Evolutionary conservation across 495 filamentous ascomycete genomes (phyloP).

Genomic region (Podospora pseudoanserina): DNA sequence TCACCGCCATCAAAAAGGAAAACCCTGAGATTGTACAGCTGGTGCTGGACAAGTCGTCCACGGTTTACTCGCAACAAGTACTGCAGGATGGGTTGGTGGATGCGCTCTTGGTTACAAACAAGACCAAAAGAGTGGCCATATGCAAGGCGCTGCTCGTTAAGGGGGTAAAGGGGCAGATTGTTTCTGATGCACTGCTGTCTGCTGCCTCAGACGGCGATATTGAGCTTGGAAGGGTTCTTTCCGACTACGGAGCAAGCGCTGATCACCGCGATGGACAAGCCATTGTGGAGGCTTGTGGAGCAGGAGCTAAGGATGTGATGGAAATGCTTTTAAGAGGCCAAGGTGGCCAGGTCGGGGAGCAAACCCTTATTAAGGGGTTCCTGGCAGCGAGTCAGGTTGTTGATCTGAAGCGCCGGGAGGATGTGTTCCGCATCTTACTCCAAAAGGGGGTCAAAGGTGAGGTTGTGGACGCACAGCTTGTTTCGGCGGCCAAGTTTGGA

Average conservation of each 20-base stretch:
- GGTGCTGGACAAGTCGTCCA: conserved; percentile 32
- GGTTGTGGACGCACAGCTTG: conserved; percentile 42
- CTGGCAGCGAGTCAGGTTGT: conserved; percentile 42
- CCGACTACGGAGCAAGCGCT: conserved; percentile 40
- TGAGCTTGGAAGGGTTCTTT: conserved; percentile 38
- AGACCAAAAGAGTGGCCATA: conserved; percentile 30
- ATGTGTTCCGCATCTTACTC: conserved; percentile 42
- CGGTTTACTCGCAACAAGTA: conserved; percentile 26
- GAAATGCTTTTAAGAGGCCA: conserved; percentile 36
- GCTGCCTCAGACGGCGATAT: conserved; percentile 46
- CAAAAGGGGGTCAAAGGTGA: conserved; percentile 41
- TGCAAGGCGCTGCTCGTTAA: conserved; percentile 38
- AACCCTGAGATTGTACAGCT: conserved; percentile 37
- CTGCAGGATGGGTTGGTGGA: conserved; percentile 33
- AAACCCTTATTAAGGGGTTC: conserved; percentile 40
- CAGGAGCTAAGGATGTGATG: conserved; percentile 39
- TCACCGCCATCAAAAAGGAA: conserved; percentile 34
- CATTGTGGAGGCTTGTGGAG: conserved; percentile 42
- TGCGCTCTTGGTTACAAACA: conserved; percentile 32
- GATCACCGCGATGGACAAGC: conserved; percentile 46
- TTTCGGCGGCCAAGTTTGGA: conserved; percentile 43
- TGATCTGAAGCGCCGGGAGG: conserved; percentile 38
- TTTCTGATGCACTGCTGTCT: conserved; percentile 40
- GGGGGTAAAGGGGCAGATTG: conserved; percentile 32
- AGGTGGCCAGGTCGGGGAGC: conserved; percentile 29